These are phyloP conservation scores for Neurospora sp. DNA, from an alignment of 2,329 filamentous ascomycete genomes.

Conservation along the genomic window DNA sequence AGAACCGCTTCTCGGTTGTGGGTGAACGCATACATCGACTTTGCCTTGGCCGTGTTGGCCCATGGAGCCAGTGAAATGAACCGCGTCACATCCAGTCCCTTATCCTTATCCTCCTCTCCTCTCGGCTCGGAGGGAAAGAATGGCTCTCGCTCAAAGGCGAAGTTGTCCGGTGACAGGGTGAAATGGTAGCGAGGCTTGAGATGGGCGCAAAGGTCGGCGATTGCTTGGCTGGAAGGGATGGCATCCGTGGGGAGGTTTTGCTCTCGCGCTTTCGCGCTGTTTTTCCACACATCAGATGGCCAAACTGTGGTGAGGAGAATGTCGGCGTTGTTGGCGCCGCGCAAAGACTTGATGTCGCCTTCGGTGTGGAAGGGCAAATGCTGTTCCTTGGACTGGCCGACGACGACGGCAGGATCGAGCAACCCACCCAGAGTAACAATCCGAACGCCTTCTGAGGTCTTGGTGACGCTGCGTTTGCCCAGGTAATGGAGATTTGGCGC, in stretches of 20 bases:
- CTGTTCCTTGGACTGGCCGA: slow-evolving; percentile 58
- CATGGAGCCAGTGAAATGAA: slow-evolving; percentile 84
- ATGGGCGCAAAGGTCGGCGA: slow-evolving; percentile 68
- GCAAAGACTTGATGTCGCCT: slow-evolving; percentile 65
- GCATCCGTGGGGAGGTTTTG: slow-evolving; percentile 43
- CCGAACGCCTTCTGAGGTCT: slow-evolving; percentile 79
- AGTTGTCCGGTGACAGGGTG: slow-evolving; percentile 51
- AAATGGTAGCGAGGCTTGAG: slow-evolving; percentile 93
- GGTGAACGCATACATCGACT: slow-evolving; percentile 69
- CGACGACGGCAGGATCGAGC: slow-evolving; percentile 50
- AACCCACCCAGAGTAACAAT: slow-evolving; percentile 80
- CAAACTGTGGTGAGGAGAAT: slow-evolving; percentile 82
- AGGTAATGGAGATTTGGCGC: slow-evolving; percentile 89
- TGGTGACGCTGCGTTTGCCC: slow-evolving; percentile 76
- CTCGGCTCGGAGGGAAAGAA: slow-evolving; percentile 58
- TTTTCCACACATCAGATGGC: slow-evolving; percentile 62
- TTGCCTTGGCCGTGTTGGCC: slow-evolving; percentile 67
- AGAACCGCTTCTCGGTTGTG: slow-evolving; percentile 55
- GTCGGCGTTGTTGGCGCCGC: slow-evolving; percentile 69
- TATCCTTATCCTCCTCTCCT: slow-evolving; percentile 31
- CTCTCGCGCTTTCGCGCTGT: slow-evolving; percentile 52
- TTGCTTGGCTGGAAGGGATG: slow-evolving; percentile 49
- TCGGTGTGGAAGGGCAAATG: slow-evolving; percentile 70
- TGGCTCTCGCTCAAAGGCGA: slow-evolving; percentile 85
- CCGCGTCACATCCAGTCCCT: slow-evolving; percentile 56